These are phyloP conservation scores for Trichomonas vaginalis DNA, from an alignment of 208 protist species.

Conservation along the genomic window DNA sequence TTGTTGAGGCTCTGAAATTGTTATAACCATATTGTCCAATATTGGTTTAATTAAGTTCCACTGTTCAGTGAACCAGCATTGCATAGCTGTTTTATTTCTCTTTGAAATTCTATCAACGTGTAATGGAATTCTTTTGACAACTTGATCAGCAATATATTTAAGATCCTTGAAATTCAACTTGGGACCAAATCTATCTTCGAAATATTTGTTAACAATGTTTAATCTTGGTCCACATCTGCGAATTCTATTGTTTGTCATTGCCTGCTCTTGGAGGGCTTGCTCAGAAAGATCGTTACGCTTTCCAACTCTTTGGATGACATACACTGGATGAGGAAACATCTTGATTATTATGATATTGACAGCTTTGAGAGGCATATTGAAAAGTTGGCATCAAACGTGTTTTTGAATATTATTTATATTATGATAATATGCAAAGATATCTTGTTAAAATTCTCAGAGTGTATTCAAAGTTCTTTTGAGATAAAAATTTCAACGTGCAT, in stretches of 20 bases:
- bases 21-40: neutral
- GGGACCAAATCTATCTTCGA: neutral
- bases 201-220: neutral
- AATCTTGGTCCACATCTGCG: neutral
- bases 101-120: neutral
- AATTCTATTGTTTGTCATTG: neutral
- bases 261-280: neutral
- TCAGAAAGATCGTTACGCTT: neutral
- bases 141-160: neutral
- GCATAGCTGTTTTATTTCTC: neutral
- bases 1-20: neutral
- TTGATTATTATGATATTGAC: neutral
- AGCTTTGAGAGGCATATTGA: too few species aligned
- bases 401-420: too few species aligned
- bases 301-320: neutral
- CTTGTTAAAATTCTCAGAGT: too few species aligned
- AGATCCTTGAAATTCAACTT: neutral
- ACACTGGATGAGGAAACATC: neutral
- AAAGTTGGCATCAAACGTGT: too few species aligned
- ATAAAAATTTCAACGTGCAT: too few species aligned
- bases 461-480: too few species aligned
- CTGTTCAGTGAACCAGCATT: neutral
- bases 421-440: too few species aligned
- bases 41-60: neutral
- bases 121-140: neutral